Evolutionary conservation across 2,329 filamentous ascomycete genomes (phyloP).

Genomic region (Hirsutella thompsonii): DNA sequence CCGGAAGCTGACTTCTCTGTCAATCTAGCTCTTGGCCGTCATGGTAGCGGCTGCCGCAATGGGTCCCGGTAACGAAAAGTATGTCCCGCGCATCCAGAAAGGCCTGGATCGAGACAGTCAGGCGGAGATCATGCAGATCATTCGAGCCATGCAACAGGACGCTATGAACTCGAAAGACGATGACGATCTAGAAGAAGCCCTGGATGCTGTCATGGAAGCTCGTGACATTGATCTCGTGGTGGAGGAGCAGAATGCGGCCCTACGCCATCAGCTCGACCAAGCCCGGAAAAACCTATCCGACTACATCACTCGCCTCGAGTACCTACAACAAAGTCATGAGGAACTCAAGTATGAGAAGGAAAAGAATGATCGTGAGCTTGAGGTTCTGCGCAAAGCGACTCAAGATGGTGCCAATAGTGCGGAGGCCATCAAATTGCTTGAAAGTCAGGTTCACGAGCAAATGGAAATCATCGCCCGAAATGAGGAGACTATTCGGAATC

Average conservation of each 20-base stretch:
- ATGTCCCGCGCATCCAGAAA: constrained; percentile 32
- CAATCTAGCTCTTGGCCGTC: constrained; percentile 42
- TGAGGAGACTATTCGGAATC: constrained; percentile 40
- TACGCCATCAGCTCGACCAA: constrained; percentile 37
- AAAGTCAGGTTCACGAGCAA: constrained; percentile 49
- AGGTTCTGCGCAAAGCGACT: constrained; percentile 34
- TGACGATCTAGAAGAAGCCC: constrained; percentile 25
- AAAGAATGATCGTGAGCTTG: constrained; percentile 40
- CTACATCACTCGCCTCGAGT: constrained; percentile 44
- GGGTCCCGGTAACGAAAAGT: constrained; percentile 41
- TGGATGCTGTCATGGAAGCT: constrained; percentile 26
- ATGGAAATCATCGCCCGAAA: constrained; percentile 55
- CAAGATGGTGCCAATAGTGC: constrained; percentile 38
- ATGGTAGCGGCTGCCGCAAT: constrained; percentile 48
- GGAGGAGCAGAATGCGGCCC: constrained; percentile 40
- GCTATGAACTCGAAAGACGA: constrained; percentile 21
- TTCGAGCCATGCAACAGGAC: constrained; percentile 27
- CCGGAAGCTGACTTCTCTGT: not conserved
- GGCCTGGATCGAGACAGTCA: constrained; percentile 28
- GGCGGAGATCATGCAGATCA: constrained; percentile 31
- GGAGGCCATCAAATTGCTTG: constrained; percentile 38
- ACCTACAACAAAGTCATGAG: constrained; percentile 50
- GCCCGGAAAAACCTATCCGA: constrained; percentile 45
- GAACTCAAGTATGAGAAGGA: constrained; percentile 51
- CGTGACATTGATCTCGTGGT: constrained; percentile 42